Evolutionary conservation across 2,329 filamentous ascomycete species (phyloP).

Genomic region (Cladosporium austrohemisphaericum): DNA sequence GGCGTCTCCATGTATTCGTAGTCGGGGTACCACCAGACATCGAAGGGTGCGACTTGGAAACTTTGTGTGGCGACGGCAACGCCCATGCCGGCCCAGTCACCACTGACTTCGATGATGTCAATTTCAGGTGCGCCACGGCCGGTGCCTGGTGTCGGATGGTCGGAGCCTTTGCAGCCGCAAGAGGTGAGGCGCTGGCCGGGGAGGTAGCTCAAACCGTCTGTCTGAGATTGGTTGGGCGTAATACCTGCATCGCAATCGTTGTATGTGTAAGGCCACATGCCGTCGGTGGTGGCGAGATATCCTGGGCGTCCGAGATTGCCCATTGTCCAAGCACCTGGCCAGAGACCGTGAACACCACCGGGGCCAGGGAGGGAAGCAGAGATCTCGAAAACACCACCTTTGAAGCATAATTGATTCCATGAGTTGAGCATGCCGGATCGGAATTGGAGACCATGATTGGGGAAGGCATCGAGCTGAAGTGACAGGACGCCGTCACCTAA

Average conservation of each 20-base stretch:
- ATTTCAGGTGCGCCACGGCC: constrained; percentile 68
- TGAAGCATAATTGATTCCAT: constrained; percentile 72
- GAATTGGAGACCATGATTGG: constrained; percentile 63
- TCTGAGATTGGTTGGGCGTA: constrained; percentile 66
- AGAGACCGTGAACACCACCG: constrained; percentile 65
- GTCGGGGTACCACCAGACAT: constrained; percentile 62
- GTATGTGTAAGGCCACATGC: constrained; percentile 72
- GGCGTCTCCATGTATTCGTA: constrained; percentile 63
- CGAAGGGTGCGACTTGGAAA: constrained; percentile 65
- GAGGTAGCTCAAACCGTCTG: constrained; percentile 62
- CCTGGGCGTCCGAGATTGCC: constrained; percentile 68
- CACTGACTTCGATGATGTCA: constrained; percentile 67
- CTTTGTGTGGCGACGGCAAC: constrained; percentile 62
- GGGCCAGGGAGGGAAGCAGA: constrained; percentile 66
- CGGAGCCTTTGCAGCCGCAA: constrained; percentile 61
- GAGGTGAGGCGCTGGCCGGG: constrained; percentile 68
- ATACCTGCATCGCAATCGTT: constrained; percentile 68
- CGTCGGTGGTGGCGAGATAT: constrained; percentile 66
- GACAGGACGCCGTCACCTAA: constrained; percentile 61
- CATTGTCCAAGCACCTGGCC: constrained; percentile 75
- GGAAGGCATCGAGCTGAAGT: constrained; percentile 61
- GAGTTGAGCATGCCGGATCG: constrained; percentile 71
- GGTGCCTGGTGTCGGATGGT: constrained; percentile 63
- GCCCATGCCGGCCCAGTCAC: constrained; percentile 39
- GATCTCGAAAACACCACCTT: constrained; percentile 65